A percentile compares a stretch with the other conserved stretches of the same genome.
These are phyloP conservation scores for Lactuca sativa DNA, from an alignment of 129 eudicot species.

Conservation along the genomic window DNA sequence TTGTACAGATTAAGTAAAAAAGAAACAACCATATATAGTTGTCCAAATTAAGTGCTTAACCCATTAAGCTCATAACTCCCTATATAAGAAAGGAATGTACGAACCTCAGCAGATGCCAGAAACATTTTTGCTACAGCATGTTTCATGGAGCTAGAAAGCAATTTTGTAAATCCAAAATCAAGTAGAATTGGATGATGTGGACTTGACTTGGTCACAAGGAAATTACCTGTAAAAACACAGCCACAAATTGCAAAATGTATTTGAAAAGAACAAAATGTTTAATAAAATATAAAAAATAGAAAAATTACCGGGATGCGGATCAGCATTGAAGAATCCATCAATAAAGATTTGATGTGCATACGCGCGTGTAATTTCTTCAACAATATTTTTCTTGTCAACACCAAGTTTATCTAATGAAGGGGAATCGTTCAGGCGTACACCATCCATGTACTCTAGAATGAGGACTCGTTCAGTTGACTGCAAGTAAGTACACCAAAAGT, in stretches of 20 bases:
- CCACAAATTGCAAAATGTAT: conserved; percentile 10
- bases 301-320: conserved; percentile 94
- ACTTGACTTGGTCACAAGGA: conserved; percentile 81
- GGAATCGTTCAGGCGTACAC: conserved; percentile 73
- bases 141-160: conserved; percentile 63
- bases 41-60: neutral
- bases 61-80: neutral
- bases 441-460: conserved; percentile 88
- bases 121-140: conserved; percentile 95
- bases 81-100: conserved; percentile 25
- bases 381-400: conserved; percentile 73
- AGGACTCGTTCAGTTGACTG: conserved; percentile 93
- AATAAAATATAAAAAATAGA: neutral
- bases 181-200: conserved; percentile 89
- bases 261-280: neutral
- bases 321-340: conserved; percentile 93
- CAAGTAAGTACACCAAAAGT: conserved; percentile 21
- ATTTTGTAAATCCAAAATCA: conserved; percentile 93
- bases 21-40: too few relatives aligned
- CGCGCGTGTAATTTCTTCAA: conserved; percentile 92
- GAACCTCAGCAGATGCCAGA: conserved; percentile 91
- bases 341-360: conserved; percentile 96
- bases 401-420: conserved; percentile 63
- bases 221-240: conserved; percentile 57
- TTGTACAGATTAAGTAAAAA: neutral